A percentile compares a stretch with the other conserved stretches of the same genome.
Conservation (phyloP, 139 green algal genomes). For the Parachlorella kessleri region DNA sequence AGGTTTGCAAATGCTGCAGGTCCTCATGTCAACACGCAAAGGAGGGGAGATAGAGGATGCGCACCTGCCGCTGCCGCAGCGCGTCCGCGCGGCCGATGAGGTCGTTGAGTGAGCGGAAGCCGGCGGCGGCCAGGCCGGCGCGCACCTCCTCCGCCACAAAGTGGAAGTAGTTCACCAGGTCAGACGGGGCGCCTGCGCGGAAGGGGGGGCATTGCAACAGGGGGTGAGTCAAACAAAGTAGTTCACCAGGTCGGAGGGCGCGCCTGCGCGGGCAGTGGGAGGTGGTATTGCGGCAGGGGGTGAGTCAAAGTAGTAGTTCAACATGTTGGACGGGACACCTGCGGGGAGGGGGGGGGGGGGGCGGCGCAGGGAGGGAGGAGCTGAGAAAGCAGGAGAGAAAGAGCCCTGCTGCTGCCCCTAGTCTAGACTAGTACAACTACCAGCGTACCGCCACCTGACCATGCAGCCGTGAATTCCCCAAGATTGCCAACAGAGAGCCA, state of each 20-base stretch:
- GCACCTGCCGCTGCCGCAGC: slow-evolving; percentile 72
- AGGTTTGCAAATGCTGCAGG: too few species aligned
- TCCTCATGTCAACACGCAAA: too few species aligned
- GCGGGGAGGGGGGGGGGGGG: background rate
- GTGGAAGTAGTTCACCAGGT: slow-evolving; percentile 98
- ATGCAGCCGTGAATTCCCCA: too few species aligned
- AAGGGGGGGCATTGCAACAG: background rate
- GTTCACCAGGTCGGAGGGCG: slow-evolving; percentile 84
- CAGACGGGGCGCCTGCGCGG: slow-evolving; percentile 27
- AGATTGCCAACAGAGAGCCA: too few species aligned
- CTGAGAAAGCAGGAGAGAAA: too few species aligned
- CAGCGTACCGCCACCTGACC: too few species aligned
- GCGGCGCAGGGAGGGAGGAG: background rate
- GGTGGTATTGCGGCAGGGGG: too few species aligned
- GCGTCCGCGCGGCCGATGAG: slow-evolving; percentile 88
- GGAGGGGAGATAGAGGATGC: too few species aligned
- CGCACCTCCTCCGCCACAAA: slow-evolving; percentile 94
- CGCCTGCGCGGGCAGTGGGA: too few species aligned
- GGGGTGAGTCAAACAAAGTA: slow-evolving; percentile 54
- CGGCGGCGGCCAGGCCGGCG: slow-evolving; percentile 79
- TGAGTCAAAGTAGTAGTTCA: slow-evolving; percentile 99
- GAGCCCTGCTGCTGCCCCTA: too few species aligned
- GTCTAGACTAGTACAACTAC: too few species aligned
- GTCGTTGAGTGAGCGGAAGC: slow-evolving; percentile 89
- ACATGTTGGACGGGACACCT: slow-evolving; percentile 58